Evolutionary conservation across 805 yeast genomes (phyloP), one percentile per base, ranked within the genome.

Genomic region (Brettanomyces custersianus): DNA sequence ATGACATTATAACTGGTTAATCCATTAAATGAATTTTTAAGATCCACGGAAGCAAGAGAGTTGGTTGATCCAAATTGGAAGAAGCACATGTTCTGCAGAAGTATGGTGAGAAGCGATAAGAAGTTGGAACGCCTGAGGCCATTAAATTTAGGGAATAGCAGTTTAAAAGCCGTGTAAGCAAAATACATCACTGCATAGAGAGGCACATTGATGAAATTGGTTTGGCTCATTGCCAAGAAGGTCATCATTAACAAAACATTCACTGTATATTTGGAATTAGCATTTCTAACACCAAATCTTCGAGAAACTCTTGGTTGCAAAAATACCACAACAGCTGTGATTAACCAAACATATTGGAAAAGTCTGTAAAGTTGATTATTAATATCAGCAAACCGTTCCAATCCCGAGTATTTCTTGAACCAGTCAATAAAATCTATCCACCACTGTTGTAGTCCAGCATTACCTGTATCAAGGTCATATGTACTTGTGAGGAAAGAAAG

Each of bases 21-120:
- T 0, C 98, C 98, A 52, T 90, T 90, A 57, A 92, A 92, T 0
- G 96, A 88, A 53, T 90, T 88, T 0, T 95, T 75, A 18, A 92
- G 66, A 49, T 90, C 96, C 17, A 92, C 77, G 0, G 96, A 80
- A 0, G 96, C 90, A 46, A 92, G 68, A 27, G 95, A 85, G 51
- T 92, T 92, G 0, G 97, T 87, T 34, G 84, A 85, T 0, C 97
- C 97, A 54, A 81, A 68, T 16, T 84, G 83, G 61, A 84, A 92
- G 53, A 90, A 92, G 0, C 87, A 62, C 29, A 86, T 62, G 45
- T 85, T 78, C 52, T 86, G 94, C 33, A 86, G 44, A 17, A 80
- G 54, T 3, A 86, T 43, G 2, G 61, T 59, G 39, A 69, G 57
- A 4, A 64, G 29, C 0, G 58, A 38, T 4, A 51, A 35, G 4